These are phyloP conservation scores for Azolla pinnata DNA, from an alignment of 75 land plant species.

Conservation along the genomic window DNA sequence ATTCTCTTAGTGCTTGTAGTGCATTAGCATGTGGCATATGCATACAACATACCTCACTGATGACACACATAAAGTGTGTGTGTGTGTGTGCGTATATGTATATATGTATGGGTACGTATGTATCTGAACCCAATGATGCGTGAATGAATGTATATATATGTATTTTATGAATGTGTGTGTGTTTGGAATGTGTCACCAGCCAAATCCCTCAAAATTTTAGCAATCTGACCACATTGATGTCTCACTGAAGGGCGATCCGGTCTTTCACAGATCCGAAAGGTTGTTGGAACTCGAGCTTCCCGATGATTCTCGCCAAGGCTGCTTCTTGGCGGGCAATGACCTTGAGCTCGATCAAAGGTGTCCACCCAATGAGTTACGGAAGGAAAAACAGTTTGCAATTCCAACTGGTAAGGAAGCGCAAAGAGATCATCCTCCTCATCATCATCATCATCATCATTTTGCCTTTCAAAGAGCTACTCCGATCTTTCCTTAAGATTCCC, in stretches of 20 bases:
- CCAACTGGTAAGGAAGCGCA: not conserved
- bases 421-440: not conserved
- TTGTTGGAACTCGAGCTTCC: slow-evolving; percentile 36
- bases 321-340: slow-evolving; percentile 27
- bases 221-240: too few species aligned
- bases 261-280: slow-evolving; percentile 49
- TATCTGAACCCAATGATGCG: too few species aligned
- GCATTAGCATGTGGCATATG: too few species aligned
- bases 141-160: too few species aligned
- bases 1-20: too few species aligned
- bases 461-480: not conserved
- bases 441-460: not conserved
- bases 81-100: too few species aligned
- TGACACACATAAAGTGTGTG: too few species aligned
- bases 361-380: slow-evolving; percentile 47
- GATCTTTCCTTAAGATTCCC: not conserved
- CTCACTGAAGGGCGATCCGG: slow-evolving; percentile 38
- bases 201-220: too few species aligned
- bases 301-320: slow-evolving; percentile 35
- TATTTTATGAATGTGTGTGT: too few species aligned
- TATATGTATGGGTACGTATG: too few species aligned
- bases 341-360: slow-evolving; percentile 39
- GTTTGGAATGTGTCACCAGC: too few species aligned
- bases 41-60: too few species aligned
- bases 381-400: not conserved